Base-by-base conservation (phyloP, 164 flowering plant genomes). In the Kalanchoe fedtschenkoi region DNA sequence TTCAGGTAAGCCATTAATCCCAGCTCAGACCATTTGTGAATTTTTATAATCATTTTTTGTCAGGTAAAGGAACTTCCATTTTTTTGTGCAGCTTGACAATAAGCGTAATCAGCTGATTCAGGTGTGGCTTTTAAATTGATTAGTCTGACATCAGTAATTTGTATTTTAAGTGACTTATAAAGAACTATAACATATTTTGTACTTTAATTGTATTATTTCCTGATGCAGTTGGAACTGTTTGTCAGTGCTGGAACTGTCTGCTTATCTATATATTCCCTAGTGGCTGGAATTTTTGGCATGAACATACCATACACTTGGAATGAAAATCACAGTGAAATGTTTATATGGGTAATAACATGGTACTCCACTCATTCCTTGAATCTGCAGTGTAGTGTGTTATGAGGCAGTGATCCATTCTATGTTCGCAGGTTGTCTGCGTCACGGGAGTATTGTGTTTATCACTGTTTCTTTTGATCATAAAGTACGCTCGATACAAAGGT, bases 31-130 rank as follows among this genome's bases (percentile, higher is more conserved):
- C 26, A 19, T 56, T n/a, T 24, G 1, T 15, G 41, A 24, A 8
- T 64, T 39, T 64, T 1, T 21, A 10, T 24, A 9, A 5, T 55
- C 16, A 54, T 55, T 34, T 10, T 6, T n/a, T 17, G n/a, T 8
- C 55, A 24, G 16, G 32, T 59, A 0, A n/a, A 35, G 34, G 15
- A 37, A 19, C 1, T 68, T 37, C 14, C 64, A 21, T 38, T 57
- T 30, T 14, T 38, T 71, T 29, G 70, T 80, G 76, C 88, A 91
- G 98, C 93, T 91, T 61, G 98, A 91, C 74, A 89, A 87, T 76
- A 96, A 89, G 76, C 81, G 98, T 28, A 91, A 91, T 80, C 96
- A 89, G 74, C 83, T 91, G 39, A 91, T 91, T 80, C 98, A 91
- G 97, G 97, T 91, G 58, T 42, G 56, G 55, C 58, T 22, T 44